phyloP scores from a whole-genome alignment of 2,329 filamentous ascomycete genomes.

The Beauveria sp. region DNA sequence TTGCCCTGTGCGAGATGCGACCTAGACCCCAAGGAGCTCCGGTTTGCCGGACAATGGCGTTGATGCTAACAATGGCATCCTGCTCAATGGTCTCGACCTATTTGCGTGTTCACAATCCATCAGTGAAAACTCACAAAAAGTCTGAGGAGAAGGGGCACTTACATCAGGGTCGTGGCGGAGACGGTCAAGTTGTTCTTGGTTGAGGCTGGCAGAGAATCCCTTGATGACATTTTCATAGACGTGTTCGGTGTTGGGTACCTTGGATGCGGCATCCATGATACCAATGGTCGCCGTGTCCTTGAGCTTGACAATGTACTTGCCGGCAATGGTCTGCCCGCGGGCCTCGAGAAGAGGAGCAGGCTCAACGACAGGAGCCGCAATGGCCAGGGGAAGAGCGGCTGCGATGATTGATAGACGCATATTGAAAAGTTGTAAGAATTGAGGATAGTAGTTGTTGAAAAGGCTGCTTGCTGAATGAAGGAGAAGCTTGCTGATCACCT shows the following conservation, averaged over 20 bases:
- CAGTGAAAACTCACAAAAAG: not conserved
- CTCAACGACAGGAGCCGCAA: constrained; percentile 10
- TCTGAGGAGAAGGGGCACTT: not conserved
- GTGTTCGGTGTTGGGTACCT: constrained; percentile 16
- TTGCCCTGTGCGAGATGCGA: constrained; percentile 24
- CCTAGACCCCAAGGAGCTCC: constrained; percentile 30
- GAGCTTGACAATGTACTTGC: constrained; percentile 23
- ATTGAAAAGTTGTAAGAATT: not conserved
- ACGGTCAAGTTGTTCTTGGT: constrained; percentile 14
- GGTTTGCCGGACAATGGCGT: constrained; percentile 20
- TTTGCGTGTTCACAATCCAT: not conserved
- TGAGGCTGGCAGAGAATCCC: constrained; percentile 18
- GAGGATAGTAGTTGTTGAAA: not conserved
- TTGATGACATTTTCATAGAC: constrained; percentile 17
- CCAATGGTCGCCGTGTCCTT: constrained; percentile 13
- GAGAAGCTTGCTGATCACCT: not conserved
- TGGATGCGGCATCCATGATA: constrained; percentile 1
- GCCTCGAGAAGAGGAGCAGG: constrained; percentile 8
- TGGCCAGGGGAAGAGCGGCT: constrained; percentile 16
- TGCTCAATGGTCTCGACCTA: constrained; percentile 29
- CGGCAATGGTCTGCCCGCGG: constrained; percentile 14
- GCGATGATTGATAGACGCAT: constrained; percentile 18
- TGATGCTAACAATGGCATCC: constrained; percentile 25
- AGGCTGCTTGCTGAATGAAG: not conserved
- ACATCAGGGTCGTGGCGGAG: constrained; percentile 18